Conservation (phyloP, 306 rosid species). For the Lathyrus tuberosus region DNA sequence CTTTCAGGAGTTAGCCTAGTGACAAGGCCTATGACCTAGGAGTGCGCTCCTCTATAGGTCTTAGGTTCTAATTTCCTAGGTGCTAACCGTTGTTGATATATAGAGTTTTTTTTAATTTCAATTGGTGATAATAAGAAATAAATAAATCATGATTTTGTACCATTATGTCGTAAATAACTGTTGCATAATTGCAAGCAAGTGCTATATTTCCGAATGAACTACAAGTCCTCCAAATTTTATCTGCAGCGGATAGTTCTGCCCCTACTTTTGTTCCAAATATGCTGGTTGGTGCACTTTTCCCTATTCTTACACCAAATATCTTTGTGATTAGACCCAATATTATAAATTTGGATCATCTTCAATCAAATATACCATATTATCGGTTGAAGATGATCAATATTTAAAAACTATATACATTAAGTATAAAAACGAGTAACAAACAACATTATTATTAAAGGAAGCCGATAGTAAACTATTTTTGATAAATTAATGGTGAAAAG, state of each 20-base stretch:
- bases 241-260: constrained; percentile 43
- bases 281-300: constrained; percentile 50
- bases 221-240: constrained; percentile 60
- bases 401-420: not conserved
- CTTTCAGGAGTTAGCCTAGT: too few species aligned
- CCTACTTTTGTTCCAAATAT: constrained; percentile 44
- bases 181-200: constrained; percentile 65
- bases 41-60: too few species aligned
- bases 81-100: too few species aligned
- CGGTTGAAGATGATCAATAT: not conserved
- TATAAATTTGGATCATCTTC: not conserved
- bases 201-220: constrained; percentile 72
- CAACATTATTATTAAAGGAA: not conserved
- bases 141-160: constrained; percentile 34
- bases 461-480: not conserved
- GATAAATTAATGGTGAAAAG: not conserved
- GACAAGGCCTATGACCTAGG: too few species aligned
- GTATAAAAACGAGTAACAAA: not conserved
- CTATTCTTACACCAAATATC: constrained; percentile 36
- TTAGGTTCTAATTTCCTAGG: too few species aligned
- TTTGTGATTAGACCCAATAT: not conserved
- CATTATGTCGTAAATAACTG: constrained; percentile 55
- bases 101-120: too few species aligned
- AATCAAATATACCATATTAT: not conserved
- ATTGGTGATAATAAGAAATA: not conserved